Conservation (phyloP, 352 stramenopile species). For the Pythium biforme region DNA sequence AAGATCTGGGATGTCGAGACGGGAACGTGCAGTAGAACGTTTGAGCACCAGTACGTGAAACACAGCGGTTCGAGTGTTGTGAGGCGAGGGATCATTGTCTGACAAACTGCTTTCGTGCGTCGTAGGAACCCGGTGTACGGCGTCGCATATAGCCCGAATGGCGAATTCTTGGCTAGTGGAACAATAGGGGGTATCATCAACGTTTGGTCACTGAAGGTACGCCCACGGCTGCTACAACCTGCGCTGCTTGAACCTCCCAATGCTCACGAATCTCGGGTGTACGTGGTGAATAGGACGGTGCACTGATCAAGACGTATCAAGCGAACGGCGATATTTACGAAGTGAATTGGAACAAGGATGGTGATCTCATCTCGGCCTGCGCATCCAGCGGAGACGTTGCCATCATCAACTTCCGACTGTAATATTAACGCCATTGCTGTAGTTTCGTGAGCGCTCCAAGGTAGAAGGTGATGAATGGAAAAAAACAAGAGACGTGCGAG, state of each 20-base stretch:
- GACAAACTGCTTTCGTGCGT: slow-evolving; percentile 11
- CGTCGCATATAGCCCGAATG: slow-evolving; percentile 84
- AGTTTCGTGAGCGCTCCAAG: slow-evolving; percentile 17
- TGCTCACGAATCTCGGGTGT: slow-evolving; percentile 22
- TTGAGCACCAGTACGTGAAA: slow-evolving; percentile 91
- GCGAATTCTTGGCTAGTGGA: slow-evolving; percentile 95
- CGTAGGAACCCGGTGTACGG: slow-evolving; percentile 83
- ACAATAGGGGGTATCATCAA: slow-evolving; percentile 96
- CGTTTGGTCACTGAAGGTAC: slow-evolving; percentile 95
- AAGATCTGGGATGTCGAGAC: slow-evolving; percentile 93
- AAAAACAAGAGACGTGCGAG: slow-evolving; percentile 2
- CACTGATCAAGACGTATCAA: slow-evolving; percentile 86
- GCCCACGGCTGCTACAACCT: neutral
- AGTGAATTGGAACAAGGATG: slow-evolving; percentile 96
- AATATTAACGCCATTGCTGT: slow-evolving; percentile 67
- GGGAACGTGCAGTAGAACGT: slow-evolving; percentile 89
- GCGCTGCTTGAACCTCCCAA: neutral
- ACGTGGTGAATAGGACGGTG: slow-evolving; percentile 38
- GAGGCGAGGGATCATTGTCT: slow-evolving; percentile 3
- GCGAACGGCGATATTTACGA: slow-evolving; percentile 98
- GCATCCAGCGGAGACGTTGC: slow-evolving; percentile 85
- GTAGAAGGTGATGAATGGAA: slow-evolving; percentile 16
- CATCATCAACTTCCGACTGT: slow-evolving; percentile 91
- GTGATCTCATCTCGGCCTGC: slow-evolving; percentile 83
- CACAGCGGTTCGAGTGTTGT: neutral